phyloP scores from a whole-genome alignment of 139 green algal species.

The Volvox africanus region DNA sequence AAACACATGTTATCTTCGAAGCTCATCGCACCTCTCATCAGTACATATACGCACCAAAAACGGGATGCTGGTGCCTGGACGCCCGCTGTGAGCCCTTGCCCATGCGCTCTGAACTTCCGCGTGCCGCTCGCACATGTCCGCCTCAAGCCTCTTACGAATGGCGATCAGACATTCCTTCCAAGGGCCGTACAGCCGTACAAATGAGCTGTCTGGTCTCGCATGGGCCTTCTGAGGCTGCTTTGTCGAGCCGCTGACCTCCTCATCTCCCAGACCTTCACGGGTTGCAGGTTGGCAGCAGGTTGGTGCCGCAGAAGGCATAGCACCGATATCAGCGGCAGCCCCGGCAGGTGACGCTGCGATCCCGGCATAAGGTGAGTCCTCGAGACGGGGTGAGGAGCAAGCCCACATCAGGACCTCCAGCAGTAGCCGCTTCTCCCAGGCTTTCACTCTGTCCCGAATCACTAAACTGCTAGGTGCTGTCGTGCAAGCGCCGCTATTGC shows the following conservation, averaged over 20 bases:
- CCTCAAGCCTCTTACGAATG: background rate
- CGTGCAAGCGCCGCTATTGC: background rate
- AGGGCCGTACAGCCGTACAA: background rate
- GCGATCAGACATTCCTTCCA: background rate
- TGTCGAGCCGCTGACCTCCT: too few relatives aligned
- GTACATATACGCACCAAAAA: background rate
- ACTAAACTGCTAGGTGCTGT: background rate
- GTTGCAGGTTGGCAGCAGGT: too few relatives aligned
- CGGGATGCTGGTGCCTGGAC: background rate
- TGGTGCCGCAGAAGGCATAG: too few relatives aligned
- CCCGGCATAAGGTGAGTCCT: too few relatives aligned
- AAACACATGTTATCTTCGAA: too few relatives aligned
- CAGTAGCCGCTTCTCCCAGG: background rate
- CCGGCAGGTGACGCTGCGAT: too few relatives aligned
- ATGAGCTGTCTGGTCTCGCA: too few relatives aligned
- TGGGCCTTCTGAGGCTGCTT: too few relatives aligned
- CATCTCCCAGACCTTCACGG: too few relatives aligned
- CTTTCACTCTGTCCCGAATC: background rate
- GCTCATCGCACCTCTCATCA: too few relatives aligned
- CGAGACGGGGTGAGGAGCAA: background rate
- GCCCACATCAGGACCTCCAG: background rate
- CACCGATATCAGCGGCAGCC: too few relatives aligned
- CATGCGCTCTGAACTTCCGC: background rate
- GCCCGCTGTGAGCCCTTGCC: background rate
- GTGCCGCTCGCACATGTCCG: background rate